Evolutionary conservation across 805 yeast genomes (phyloP).

Genomic region (Wickerhamiella australiensis): DNA sequence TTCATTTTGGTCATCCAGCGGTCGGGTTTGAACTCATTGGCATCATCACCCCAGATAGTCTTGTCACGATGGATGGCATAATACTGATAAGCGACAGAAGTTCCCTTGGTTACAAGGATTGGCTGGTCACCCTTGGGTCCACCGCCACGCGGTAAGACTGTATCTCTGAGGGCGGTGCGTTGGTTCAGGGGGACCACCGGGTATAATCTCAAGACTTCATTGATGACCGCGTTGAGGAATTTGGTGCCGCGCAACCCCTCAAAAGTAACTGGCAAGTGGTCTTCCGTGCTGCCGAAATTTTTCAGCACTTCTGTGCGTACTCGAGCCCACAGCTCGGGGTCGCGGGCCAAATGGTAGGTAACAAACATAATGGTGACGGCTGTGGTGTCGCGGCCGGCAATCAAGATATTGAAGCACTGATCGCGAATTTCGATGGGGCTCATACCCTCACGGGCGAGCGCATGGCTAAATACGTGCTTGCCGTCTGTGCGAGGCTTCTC

Average conservation of each 20-base stretch:
- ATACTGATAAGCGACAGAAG: slow-evolving; percentile 29
- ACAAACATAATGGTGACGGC: slow-evolving; percentile 34
- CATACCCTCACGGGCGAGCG: slow-evolving; percentile 34
- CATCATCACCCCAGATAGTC: slow-evolving; percentile 33
- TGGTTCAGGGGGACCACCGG: slow-evolving; percentile 38
- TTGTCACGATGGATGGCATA: slow-evolving; percentile 32
- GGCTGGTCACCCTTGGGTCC: slow-evolving; percentile 31
- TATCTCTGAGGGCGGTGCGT: slow-evolving; percentile 33
- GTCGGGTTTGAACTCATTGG: slow-evolving; percentile 33
- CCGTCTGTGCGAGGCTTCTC: slow-evolving; percentile 25
- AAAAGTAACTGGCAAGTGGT: slow-evolving; percentile 26
- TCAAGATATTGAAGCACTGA: slow-evolving; percentile 35
- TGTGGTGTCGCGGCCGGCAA: slow-evolving; percentile 40
- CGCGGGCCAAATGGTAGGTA: slow-evolving; percentile 32
- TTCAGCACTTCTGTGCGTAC: slow-evolving; percentile 25
- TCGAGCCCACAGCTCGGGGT: slow-evolving; percentile 30
- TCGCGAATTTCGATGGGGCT: slow-evolving; percentile 34
- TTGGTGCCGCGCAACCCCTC: slow-evolving; percentile 35
- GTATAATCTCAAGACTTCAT: slow-evolving; percentile 36
- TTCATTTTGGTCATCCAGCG: slow-evolving; percentile 22
- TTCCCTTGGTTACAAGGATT: slow-evolving; percentile 32
- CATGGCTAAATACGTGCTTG: slow-evolving; percentile 34
- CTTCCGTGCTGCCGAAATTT: slow-evolving; percentile 21
- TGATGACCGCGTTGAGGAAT: slow-evolving; percentile 34
- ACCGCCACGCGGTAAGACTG: slow-evolving; percentile 41